Percentiles rank a stretch among this genome's conserved stretches.
Conservation (phyloP, 1,284 basidiomycete species). For the Psilocybe mexicana region DNA sequence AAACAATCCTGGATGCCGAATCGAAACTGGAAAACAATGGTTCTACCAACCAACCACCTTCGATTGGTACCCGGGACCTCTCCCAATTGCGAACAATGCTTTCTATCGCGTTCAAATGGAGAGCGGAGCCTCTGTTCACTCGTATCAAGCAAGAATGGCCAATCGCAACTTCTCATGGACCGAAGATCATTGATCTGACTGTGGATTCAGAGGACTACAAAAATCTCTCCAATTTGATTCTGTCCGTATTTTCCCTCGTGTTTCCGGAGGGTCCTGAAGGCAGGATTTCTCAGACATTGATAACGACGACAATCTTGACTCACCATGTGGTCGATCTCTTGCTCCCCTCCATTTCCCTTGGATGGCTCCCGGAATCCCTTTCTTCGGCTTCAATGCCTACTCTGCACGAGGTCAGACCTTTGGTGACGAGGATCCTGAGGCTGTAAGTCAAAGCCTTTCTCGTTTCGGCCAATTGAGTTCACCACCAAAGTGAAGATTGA, state of each 20-base stretch:
- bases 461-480: constrained; percentile 17
- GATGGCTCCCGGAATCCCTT: constrained; percentile 65
- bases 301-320: constrained; percentile 61
- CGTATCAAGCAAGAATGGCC: constrained; percentile 47
- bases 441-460: constrained; percentile 42
- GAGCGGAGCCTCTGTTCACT: constrained; percentile 51
- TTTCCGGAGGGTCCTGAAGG: constrained; percentile 51
- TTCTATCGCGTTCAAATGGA: constrained; percentile 73
- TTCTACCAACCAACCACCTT: constrained; percentile 30
- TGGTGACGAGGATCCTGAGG: constrained; percentile 55
- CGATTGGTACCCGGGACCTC: constrained; percentile 68
- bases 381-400: constrained; percentile 34
- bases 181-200: constrained; percentile 45
- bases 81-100: constrained; percentile 59
- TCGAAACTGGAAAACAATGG: constrained; percentile 10
- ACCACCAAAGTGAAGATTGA: constrained; percentile 32
- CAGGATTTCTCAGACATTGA: constrained; percentile 51
- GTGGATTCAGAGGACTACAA: constrained; percentile 42
- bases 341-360: constrained; percentile 57
- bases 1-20: constrained; percentile 41
- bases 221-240: constrained; percentile 41
- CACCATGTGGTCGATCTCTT: constrained; percentile 60
- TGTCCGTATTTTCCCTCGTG: constrained; percentile 47
- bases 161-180: constrained; percentile 9
- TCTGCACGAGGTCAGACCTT: constrained; percentile 43